These are phyloP conservation scores for Suillus hirtellus DNA, from an alignment of 768 basidiomycete species.

Conservation along the genomic window DNA sequence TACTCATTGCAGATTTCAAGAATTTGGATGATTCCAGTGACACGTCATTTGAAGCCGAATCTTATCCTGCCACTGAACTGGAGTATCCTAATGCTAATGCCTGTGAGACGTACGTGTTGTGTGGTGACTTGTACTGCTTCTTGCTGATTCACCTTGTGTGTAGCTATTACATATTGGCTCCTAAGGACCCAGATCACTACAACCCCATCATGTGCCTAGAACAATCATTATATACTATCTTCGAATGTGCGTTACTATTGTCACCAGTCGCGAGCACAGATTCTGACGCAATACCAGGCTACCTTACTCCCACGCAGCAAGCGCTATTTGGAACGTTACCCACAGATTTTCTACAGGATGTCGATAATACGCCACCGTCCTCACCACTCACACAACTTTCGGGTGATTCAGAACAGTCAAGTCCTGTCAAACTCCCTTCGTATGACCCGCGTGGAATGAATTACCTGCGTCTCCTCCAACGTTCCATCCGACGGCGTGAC, in stretches of 20 bases:
- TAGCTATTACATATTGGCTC: slow-evolving; percentile 76
- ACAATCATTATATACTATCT: slow-evolving; percentile 66
- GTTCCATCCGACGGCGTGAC: slow-evolving; percentile 66
- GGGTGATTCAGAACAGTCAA: slow-evolving; percentile 33
- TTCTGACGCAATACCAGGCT: slow-evolving; percentile 43
- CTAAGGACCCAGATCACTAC: slow-evolving; percentile 85
- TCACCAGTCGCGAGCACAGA: not conserved
- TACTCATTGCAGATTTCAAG: slow-evolving; percentile 55
- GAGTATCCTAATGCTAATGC: slow-evolving; percentile 78
- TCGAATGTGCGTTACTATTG: slow-evolving; percentile 52
- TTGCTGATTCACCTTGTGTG: slow-evolving; percentile 9
- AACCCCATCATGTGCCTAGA: slow-evolving; percentile 83
- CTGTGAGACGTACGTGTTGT: slow-evolving; percentile 56
- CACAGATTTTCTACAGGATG: slow-evolving; percentile 30
- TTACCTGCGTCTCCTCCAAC: slow-evolving; percentile 61
- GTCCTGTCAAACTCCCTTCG: slow-evolving; percentile 33
- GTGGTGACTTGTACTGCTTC: not conserved
- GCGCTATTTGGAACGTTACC: slow-evolving; percentile 69
- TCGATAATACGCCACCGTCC: slow-evolving; percentile 31
- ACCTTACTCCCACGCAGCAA: slow-evolving; percentile 67
- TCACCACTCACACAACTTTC: slow-evolving; percentile 30
- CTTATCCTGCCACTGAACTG: slow-evolving; percentile 67
- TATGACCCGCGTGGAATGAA: slow-evolving; percentile 31
- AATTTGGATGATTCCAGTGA: slow-evolving; percentile 67
- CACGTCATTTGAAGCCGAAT: slow-evolving; percentile 59